These are phyloP conservation scores for Ruellia speciosa DNA, from an alignment of 305 asterid species.

Conservation along the genomic window DNA sequence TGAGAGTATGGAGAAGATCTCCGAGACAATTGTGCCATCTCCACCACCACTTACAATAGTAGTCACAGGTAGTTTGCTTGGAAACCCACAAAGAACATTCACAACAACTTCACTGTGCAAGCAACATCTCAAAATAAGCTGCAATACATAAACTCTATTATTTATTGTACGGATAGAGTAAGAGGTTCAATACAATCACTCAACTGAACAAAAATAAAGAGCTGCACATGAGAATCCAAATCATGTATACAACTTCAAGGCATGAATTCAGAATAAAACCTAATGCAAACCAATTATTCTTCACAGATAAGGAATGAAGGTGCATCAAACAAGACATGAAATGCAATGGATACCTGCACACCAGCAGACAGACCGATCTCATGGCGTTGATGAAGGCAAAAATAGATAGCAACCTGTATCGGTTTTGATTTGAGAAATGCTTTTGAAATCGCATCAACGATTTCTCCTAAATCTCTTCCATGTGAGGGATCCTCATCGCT, in stretches of 20 bases:
- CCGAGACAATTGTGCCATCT: conserved; percentile 87
- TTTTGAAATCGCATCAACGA: conserved; percentile 55
- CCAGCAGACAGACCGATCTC: conserved; percentile 66
- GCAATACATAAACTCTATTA: conserved; percentile 26
- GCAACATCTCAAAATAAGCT: conserved; percentile 84
- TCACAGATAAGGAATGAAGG: conserved; percentile 4
- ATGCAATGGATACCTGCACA: conserved; percentile 54
- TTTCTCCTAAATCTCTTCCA: conserved; percentile 44
- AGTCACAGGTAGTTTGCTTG: conserved; percentile 76
- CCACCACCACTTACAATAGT: conserved; percentile 96
- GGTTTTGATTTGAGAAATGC: conserved; percentile 88
- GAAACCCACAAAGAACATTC: conserved; percentile 79
- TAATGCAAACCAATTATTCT: conserved; percentile 13
- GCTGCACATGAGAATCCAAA: neutral
- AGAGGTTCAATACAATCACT: conserved; percentile 4
- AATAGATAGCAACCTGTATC: conserved; percentile 72
- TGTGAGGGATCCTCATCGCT: conserved; percentile 34
- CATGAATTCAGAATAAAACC: conserved; percentile 9
- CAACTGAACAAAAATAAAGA: conserved; percentile 14
- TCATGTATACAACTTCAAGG: conserved; percentile 10
- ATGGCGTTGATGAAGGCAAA: conserved; percentile 83
- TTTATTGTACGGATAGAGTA: conserved; percentile 7
- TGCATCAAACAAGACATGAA: conserved; percentile 16
- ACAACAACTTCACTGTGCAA: conserved; percentile 53
- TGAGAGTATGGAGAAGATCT: conserved; percentile 72